Percentiles rank a stretch among this genome's conserved stretches.
phyloP scores from a whole-genome alignment of 2,329 filamentous ascomycete genomes.

The Magnaporthiopsis incrustans region DNA sequence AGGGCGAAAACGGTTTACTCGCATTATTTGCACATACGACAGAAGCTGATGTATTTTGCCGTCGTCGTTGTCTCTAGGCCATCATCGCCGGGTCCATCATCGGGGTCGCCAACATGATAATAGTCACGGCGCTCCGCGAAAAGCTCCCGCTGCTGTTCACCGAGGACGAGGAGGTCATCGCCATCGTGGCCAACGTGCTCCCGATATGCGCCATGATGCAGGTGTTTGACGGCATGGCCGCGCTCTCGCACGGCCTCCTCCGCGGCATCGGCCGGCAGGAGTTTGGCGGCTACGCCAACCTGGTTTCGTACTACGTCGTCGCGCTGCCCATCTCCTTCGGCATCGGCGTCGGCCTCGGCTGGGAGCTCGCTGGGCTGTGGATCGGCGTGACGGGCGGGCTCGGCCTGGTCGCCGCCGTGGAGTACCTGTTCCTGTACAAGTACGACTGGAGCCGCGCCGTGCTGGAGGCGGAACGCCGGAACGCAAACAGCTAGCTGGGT shows the following conservation, averaged over 20 bases:
- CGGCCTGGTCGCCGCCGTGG: conserved; percentile 44
- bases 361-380: conserved; percentile 79
- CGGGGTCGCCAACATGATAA: conserved; percentile 68
- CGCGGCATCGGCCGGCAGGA: conserved; percentile 83
- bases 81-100: conserved; percentile 59
- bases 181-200: conserved; percentile 59
- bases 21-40: too few species aligned
- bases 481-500: conserved; percentile 22
- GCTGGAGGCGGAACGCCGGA: conserved; percentile 43
- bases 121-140: conserved; percentile 61
- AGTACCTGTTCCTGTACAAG: conserved; percentile 43
- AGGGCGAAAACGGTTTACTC: too few species aligned
- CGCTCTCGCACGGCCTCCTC: conserved; percentile 75
- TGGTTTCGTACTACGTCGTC: conserved; percentile 79
- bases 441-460: conserved; percentile 47
- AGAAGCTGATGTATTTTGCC: not conserved
- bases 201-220: conserved; percentile 85
- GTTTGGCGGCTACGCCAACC: conserved; percentile 80
- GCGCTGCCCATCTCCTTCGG: conserved; percentile 78
- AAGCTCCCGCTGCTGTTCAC: conserved; percentile 74
- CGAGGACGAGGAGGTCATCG: conserved; percentile 61
- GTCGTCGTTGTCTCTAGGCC: conserved; percentile 25
- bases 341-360: conserved; percentile 66
- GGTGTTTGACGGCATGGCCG: conserved; percentile 73
- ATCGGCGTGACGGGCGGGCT: conserved; percentile 67